Conservation (phyloP, 345 rosid species). For the Excoecaria cochinchinensis region DNA sequence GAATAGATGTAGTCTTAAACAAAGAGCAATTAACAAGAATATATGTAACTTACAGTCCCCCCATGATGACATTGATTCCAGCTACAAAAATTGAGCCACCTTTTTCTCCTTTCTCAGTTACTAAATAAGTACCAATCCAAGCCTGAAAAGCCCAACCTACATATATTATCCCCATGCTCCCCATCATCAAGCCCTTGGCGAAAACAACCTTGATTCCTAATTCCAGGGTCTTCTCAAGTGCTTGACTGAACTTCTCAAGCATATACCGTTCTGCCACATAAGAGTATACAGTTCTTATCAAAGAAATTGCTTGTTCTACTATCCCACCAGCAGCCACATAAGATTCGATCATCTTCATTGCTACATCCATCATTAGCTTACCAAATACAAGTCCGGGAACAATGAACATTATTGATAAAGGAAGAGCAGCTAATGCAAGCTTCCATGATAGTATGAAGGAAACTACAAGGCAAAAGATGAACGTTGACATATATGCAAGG, state of each 20-base stretch:
- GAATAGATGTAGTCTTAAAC: too few species aligned
- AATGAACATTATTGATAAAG: constrained; percentile 52
- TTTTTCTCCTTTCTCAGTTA: constrained; percentile 51
- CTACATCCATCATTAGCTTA: constrained; percentile 59
- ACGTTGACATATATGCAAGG: constrained; percentile 48
- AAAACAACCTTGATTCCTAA: constrained; percentile 58
- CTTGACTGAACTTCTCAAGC: constrained; percentile 40
- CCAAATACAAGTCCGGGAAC: constrained; percentile 59
- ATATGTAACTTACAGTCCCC: constrained; percentile 51
- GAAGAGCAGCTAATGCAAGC: constrained; percentile 56
- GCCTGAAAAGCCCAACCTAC: constrained; percentile 68
- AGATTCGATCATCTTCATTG: constrained; percentile 56
- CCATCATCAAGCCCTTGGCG: constrained; percentile 67
- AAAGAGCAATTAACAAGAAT: too few species aligned
- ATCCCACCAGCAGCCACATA: constrained; percentile 64
- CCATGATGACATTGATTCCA: constrained; percentile 62
- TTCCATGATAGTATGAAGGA: constrained; percentile 59
- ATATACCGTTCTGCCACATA: constrained; percentile 59
- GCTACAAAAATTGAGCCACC: constrained; percentile 59
- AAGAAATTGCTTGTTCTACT: constrained; percentile 69
- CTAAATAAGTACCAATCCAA: constrained; percentile 60
- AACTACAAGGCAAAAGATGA: constrained; percentile 51
- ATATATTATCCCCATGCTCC: constrained; percentile 67
- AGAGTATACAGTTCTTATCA: constrained; percentile 58
- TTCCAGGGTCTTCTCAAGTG: constrained; percentile 48